Evolutionary conservation across 345 rosid species (phyloP), one percentile per base, ranked within the genome.

Genomic region (Jatropha curcas): DNA sequence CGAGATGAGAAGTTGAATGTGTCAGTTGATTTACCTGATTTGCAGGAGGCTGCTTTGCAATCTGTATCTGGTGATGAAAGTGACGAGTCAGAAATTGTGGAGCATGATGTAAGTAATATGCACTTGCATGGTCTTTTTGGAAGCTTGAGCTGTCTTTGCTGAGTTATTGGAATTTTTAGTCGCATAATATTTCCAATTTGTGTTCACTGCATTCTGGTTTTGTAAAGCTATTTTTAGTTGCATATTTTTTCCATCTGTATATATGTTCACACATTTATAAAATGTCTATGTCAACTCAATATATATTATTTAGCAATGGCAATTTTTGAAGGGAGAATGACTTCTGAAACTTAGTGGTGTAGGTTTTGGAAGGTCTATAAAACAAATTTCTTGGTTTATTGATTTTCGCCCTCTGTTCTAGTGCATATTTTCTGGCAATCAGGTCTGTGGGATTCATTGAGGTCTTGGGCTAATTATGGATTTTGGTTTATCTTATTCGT

Each of bases 81-180:
- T 60, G 92, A 86, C 34, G 99, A 84, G 74, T 90, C 93, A 28
- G 96, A 91, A 82, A 80, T 85, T 71, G 79, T 87, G 78, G 96
- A 91, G 80, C 94, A 88, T 74, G 99, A 95, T 86, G 99, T 95
- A 72, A 90, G 98, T 86, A 53, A 68, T 67, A n/a, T 75, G 67
- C 30, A 67, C 56, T 78, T 70, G 63, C 28, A 39, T 77, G 61
- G 13, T 66, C 16, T 25, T 9, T 37, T 28, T 8, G 50, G 31
- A 20, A 25, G n/a, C 28, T 60, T 24, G 33, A 50, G 19, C 9
- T 35, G 46, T 50, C 60, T 45, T 53, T 24, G 2, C 22, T 4
- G 37, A 3, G 48, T 24, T 53, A 24, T 22, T 17, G n/a, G 34
- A 45, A 53, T 19, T 35, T 14, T 4, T 28, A n/a, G 34, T 50